These are phyloP conservation scores for Uronychia setigera DNA, from an alignment of 73 alveolate genomes.

Conservation along the genomic window DNA sequence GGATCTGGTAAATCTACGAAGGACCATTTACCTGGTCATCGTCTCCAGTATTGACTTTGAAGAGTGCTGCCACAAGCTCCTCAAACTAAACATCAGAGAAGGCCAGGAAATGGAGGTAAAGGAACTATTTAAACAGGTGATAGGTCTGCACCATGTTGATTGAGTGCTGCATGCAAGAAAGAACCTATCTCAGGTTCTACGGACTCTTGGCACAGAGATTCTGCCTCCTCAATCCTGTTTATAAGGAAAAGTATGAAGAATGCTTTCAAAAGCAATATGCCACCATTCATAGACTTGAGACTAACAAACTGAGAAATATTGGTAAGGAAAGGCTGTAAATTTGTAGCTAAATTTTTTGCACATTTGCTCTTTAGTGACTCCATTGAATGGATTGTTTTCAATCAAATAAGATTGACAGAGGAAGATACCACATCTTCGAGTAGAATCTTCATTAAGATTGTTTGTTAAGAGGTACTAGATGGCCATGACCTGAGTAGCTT, in stretches of 20 bases:
- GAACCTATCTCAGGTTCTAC: constrained; percentile 96
- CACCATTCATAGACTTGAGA: constrained; percentile 98
- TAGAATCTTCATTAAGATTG: constrained; percentile 96
- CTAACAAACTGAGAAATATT: constrained; percentile 96
- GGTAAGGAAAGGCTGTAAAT: neutral
- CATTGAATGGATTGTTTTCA: constrained; percentile 88
- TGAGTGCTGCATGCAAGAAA: constrained; percentile 97
- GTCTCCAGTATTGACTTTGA: constrained; percentile 97
- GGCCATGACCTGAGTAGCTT: constrained; percentile 4
- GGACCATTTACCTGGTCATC: constrained; percentile 96
- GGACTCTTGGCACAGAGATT: constrained; percentile 94
- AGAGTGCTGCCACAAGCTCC: constrained; percentile 98
- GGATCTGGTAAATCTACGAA: constrained; percentile 95
- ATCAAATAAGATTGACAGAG: constrained; percentile 93
- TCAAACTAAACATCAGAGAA: constrained; percentile 95
- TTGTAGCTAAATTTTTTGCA: constrained; percentile 96
- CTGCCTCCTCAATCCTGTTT: constrained; percentile 94
- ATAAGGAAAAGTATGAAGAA: constrained; percentile 92
- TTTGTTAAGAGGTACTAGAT: constrained; percentile 76
- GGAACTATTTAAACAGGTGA: too few relatives aligned
- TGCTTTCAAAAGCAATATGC: constrained; percentile 91
- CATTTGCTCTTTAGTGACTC: constrained; percentile 97
- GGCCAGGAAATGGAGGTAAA: constrained; percentile 96
- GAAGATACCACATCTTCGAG: constrained; percentile 97
- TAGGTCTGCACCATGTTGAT: constrained; percentile 88